Evolutionary conservation across 768 basidiomycete genomes (phyloP).

Genomic region (Termitomyces sp.): DNA sequence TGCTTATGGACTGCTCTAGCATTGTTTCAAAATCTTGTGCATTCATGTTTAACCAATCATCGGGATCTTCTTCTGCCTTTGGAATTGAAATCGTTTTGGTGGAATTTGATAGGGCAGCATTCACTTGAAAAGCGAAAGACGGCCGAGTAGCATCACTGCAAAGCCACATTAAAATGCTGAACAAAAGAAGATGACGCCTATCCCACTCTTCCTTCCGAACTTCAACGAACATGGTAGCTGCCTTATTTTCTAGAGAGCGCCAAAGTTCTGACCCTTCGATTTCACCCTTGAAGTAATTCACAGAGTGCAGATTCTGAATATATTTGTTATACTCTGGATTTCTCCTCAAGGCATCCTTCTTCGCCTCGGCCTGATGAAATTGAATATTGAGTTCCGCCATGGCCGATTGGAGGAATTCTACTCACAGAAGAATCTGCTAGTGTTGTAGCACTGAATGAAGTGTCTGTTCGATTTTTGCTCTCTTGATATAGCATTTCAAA

Average conservation of each 20-base stretch:
- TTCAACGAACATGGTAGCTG: conserved; percentile 62
- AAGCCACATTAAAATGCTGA: conserved; percentile 23
- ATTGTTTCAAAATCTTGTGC: conserved; percentile 72
- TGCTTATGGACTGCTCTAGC: conserved; percentile 46
- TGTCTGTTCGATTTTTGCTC: conserved; percentile 55
- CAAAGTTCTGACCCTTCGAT: conserved; percentile 74
- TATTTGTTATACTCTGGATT: conserved; percentile 71
- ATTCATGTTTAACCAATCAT: conserved; percentile 86
- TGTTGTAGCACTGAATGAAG: conserved; percentile 32
- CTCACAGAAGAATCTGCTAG: conserved; percentile 47
- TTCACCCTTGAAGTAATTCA: conserved; percentile 79
- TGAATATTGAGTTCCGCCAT: neutral
- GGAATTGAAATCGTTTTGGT: neutral
- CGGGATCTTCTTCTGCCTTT: conserved; percentile 29
- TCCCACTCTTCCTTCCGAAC: conserved; percentile 61
- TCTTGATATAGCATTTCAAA: conserved; percentile 97
- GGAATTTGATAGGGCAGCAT: neutral
- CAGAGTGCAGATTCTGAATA: conserved; percentile 57
- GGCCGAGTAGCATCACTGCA: conserved; percentile 4
- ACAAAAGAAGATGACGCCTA: neutral
- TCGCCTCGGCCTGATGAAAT: conserved; percentile 49
- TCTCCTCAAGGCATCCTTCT: conserved; percentile 26
- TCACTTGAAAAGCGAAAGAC: conserved; percentile 7
- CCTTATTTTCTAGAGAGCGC: conserved; percentile 70
- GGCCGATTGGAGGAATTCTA: conserved; percentile 3